phyloP scores from a whole-genome alignment of 495 filamentous ascomycete genomes.

The Tuber calosporum region DNA sequence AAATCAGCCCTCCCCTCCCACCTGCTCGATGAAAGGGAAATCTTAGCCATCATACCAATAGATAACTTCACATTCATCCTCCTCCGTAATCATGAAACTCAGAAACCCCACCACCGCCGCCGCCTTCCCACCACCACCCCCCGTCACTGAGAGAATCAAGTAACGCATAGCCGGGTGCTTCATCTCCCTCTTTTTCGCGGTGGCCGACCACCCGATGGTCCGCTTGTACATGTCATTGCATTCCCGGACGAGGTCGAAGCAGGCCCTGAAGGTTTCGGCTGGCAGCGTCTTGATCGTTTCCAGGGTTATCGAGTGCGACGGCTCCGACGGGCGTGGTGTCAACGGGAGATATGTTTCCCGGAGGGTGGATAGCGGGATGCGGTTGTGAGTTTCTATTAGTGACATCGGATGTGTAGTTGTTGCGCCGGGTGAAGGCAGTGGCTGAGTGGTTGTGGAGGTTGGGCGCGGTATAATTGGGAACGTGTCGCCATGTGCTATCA shows the following conservation, averaged over 20 bases:
- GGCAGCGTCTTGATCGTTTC: slow-evolving; percentile 48
- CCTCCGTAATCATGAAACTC: slow-evolving; percentile 61
- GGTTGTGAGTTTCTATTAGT: slow-evolving; percentile 32
- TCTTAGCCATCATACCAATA: slow-evolving; percentile 51
- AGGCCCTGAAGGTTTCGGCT: slow-evolving; percentile 47
- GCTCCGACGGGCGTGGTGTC: slow-evolving; percentile 2
- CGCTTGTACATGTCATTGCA: slow-evolving; percentile 50
- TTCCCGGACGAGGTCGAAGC: slow-evolving; percentile 53
- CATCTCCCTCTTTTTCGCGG: slow-evolving; percentile 59
- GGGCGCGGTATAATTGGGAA: neutral
- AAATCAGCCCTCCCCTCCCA: neutral
- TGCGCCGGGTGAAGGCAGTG: neutral
- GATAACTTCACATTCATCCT: slow-evolving; percentile 53
- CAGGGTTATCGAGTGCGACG: slow-evolving; percentile 41
- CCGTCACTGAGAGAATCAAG: slow-evolving; percentile 43
- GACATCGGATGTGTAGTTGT: neutral
- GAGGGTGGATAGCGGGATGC: slow-evolving; percentile 24
- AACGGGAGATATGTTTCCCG: slow-evolving; percentile 15
- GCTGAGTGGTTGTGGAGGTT: neutral
- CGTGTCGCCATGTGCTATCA: neutral
- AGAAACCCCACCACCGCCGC: slow-evolving; percentile 49
- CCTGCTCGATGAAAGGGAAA: neutral
- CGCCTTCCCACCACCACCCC: slow-evolving; percentile 17
- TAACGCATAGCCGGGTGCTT: slow-evolving; percentile 52
- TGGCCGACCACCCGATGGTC: slow-evolving; percentile 55